Evolutionary conservation across 345 rosid species (phyloP).

Genomic region (Eucalyptus brandiana): DNA sequence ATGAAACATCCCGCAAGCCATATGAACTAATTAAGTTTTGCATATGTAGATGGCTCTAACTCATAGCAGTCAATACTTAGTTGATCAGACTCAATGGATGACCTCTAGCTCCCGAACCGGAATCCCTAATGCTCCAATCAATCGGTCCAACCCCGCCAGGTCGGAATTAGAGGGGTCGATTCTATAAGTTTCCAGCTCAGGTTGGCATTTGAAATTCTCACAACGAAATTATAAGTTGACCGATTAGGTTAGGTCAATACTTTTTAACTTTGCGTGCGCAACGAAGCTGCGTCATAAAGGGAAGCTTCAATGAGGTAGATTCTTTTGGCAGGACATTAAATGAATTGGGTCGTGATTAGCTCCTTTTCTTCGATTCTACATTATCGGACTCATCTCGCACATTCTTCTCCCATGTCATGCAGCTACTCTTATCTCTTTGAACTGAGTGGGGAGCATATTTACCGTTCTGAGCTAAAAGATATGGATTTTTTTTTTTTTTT

Average conservation of each 20-base stretch:
- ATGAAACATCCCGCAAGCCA: fast-evolving
- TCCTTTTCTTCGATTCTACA: background rate
- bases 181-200: background rate
- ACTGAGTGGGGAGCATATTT: background rate
- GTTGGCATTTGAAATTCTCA: background rate
- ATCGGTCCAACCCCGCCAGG: background rate
- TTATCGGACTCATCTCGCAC: background rate
- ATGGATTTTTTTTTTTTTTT: background rate
- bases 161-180: background rate
- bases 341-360: background rate
- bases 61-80: fast-evolving
- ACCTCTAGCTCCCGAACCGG: fast-evolving
- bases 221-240: background rate
- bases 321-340: background rate
- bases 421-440: background rate
- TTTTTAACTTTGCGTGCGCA: background rate
- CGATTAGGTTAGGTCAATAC: background rate
- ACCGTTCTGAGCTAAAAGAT: background rate
- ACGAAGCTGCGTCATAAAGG: background rate
- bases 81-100: background rate
- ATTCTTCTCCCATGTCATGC: background rate
- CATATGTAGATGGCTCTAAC: background rate
- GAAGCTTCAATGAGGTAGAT: background rate
- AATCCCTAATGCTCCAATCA: background rate
- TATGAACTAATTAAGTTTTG: background rate